Evolutionary conservation across 345 rosid genomes (phyloP).

Genomic region (Eucalyptus microcorys): DNA sequence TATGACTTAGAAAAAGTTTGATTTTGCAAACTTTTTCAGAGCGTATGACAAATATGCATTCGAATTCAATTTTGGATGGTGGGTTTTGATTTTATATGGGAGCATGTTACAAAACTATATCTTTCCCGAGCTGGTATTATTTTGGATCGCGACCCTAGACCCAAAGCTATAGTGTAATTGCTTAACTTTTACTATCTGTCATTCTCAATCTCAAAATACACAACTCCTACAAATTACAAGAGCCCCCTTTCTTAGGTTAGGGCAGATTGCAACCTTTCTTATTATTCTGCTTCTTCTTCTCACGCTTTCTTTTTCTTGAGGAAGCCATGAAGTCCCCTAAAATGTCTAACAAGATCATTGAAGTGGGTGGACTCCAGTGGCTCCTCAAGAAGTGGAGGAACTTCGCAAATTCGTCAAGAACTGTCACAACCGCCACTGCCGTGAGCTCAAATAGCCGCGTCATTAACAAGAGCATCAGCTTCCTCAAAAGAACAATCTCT

Average conservation of each 20-base stretch:
- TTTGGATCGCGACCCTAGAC: not conserved
- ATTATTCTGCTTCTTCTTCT: not conserved
- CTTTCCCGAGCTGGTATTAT: not conserved
- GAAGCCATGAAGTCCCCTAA: not conserved
- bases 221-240: not conserved
- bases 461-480: constrained; percentile 28
- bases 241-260: not conserved
- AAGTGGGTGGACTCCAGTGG: not conserved
- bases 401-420: not conserved
- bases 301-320: not conserved
- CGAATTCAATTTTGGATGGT: not conserved
- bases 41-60: not conserved
- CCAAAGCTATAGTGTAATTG: not conserved
- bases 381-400: not conserved
- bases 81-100: not conserved
- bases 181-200: not conserved
- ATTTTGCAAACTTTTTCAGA: not conserved
- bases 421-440: not conserved
- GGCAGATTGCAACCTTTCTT: not conserved
- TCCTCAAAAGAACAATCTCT: constrained; percentile 68
- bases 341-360: not conserved
- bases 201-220: not conserved
- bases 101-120: not conserved
- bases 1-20: not conserved
- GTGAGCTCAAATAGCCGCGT: not conserved